phyloP scores from a whole-genome alignment of 768 basidiomycete genomes.

The Cyclocybe cylindracea region DNA sequence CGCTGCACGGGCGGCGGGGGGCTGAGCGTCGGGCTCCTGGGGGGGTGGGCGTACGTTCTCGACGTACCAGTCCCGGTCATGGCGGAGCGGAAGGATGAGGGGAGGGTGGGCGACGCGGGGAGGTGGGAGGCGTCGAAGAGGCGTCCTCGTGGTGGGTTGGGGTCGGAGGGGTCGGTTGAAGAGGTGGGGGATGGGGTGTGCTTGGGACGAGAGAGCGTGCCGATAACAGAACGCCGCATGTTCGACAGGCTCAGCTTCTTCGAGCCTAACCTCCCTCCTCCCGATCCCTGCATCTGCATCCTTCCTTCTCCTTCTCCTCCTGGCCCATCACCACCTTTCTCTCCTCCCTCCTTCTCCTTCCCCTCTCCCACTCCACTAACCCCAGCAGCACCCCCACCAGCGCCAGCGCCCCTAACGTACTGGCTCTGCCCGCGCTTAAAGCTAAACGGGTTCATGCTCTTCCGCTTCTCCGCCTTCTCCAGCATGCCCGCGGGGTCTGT shows the following conservation, averaged over 20 bases:
- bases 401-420: too few relatives aligned
- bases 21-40: too few relatives aligned
- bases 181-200: too few relatives aligned
- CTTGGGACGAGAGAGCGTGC: slow-evolving; percentile 20
- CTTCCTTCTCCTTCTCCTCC: too few relatives aligned
- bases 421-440: slow-evolving; percentile 31
- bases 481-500: slow-evolving; percentile 11
- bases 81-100: slow-evolving; percentile 10
- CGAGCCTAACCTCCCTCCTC: slow-evolving; percentile 15
- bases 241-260: slow-evolving; percentile 22
- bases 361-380: too few relatives aligned
- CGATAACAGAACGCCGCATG: slow-evolving; percentile 46
- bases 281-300: too few relatives aligned
- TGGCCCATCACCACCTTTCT: too few relatives aligned
- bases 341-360: too few relatives aligned
- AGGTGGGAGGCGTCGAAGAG: slow-evolving; percentile 33
- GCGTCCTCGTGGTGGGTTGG: slow-evolving; percentile 17
- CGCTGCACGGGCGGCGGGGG: slow-evolving; percentile 22
- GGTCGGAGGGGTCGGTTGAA: slow-evolving; percentile 21
- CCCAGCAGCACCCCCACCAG: too few relatives aligned
- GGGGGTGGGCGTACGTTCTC: too few relatives aligned
- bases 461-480: slow-evolving; percentile 27
- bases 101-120: slow-evolving; percentile 38
- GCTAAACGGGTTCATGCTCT: slow-evolving; percentile 26
- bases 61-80: too few relatives aligned